phyloP scores from a whole-genome alignment of 2,329 filamentous ascomycete genomes.

The Botrytis squamosa region DNA sequence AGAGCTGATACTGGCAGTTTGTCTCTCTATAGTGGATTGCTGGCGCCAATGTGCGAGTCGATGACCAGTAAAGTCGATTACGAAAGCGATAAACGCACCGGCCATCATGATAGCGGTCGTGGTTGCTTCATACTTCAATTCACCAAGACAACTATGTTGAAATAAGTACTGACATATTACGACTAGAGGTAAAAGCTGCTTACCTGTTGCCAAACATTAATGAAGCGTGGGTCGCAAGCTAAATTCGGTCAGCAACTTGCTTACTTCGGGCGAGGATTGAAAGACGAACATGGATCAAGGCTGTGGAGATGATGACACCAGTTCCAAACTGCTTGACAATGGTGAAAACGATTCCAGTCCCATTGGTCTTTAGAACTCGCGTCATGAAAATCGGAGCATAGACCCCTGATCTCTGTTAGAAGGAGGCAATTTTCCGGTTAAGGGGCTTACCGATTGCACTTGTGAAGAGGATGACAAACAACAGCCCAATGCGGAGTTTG shows the following conservation, averaged over 20 bases:
- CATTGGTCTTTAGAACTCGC: not conserved
- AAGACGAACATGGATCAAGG: slow-evolving; percentile 62
- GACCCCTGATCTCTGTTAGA: not conserved
- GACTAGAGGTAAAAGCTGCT: not conserved
- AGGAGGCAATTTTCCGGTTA: not conserved
- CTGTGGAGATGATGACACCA: slow-evolving; percentile 69
- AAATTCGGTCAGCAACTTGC: not conserved
- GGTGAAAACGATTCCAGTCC: not conserved
- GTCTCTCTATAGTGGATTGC: not conserved
- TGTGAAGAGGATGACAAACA: slow-evolving; percentile 6
- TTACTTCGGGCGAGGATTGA: not conserved
- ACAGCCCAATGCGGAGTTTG: not conserved
- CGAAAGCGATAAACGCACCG: slow-evolving; percentile 69
- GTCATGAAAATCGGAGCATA: not conserved
- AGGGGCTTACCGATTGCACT: not conserved
- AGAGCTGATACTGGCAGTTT: not conserved
- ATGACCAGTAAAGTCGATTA: slow-evolving; percentile 66
- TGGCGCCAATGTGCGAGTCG: slow-evolving; percentile 59
- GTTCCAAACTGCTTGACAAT: slow-evolving; percentile 70
- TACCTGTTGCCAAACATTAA: slow-evolving; percentile 59
- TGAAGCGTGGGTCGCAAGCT: slow-evolving; percentile 71
- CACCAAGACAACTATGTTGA: slow-evolving; percentile 54
- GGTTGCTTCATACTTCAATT: slow-evolving; percentile 65
- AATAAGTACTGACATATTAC: not conserved
- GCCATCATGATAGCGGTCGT: slow-evolving; percentile 72